Percentiles rank a stretch among this genome's conserved stretches.
These are phyloP conservation scores for Apiospora rasikravindrae DNA, from an alignment of 2,329 filamentous ascomycete genomes.

Conservation along the genomic window DNA sequence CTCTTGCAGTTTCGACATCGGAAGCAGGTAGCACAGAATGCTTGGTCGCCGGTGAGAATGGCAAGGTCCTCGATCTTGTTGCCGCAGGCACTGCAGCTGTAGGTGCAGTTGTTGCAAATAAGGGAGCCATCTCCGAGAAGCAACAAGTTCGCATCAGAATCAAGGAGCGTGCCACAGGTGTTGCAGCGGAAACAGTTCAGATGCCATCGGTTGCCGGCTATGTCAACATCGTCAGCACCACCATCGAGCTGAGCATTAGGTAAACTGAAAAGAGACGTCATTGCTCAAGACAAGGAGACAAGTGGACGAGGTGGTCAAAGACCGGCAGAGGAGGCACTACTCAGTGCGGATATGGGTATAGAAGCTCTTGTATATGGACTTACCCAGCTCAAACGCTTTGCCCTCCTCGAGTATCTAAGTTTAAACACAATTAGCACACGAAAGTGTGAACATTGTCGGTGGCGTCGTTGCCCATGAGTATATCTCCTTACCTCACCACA, in stretches of 20 bases:
- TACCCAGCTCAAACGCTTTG: conserved; percentile 97
- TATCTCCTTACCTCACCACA: conserved; percentile 79
- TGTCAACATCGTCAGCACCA: conserved; percentile 19
- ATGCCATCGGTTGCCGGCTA: conserved; percentile 97
- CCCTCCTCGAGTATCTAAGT: conserved; percentile 93
- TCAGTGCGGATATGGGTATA: conserved; percentile 7
- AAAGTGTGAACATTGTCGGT: conserved; percentile 23
- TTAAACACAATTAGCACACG: conserved; percentile 31
- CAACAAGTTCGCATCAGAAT: conserved; percentile 96
- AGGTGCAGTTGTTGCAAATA: conserved; percentile 99
- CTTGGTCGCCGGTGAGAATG: conserved; percentile 96
- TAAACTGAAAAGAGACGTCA: neutral
- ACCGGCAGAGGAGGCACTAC: neutral
- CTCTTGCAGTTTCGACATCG: conserved; percentile 97
- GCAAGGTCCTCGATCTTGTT: conserved; percentile 99
- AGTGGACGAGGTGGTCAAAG: conserved; percentile 1
- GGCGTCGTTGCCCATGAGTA: conserved; percentile 27
- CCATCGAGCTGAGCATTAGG: neutral
- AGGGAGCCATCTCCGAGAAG: conserved; percentile 96
- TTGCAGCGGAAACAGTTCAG: conserved; percentile 99
- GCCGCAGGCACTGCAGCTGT: conserved; percentile 94
- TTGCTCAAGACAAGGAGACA: conserved; percentile 4
- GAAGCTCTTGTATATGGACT: conserved; percentile 35
- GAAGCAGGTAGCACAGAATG: conserved; percentile 97
- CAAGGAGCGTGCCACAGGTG: conserved; percentile 91